Base-by-base conservation (phyloP, 257 asterid genomes). In the Galeopsis tetrahit region DNA sequence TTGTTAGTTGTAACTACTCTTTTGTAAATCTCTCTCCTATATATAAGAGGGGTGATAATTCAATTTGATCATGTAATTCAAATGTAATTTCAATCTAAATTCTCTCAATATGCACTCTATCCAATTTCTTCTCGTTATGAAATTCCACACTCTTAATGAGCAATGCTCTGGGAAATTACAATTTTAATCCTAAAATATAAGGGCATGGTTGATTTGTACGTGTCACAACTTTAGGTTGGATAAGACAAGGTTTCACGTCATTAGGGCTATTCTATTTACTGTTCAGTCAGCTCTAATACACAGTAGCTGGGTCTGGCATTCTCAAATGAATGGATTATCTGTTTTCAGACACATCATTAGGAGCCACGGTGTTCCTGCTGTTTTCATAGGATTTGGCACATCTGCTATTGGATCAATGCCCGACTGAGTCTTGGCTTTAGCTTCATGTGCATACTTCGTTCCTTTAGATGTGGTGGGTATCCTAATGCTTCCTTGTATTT, bases 201-300 rank as follows among this genome's bases (percentile, higher is more conserved):
- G 55, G 4, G 69, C 34, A 33, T 70, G 21, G 48, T 59, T 75
- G 64, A 36, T 63, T 33, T 60, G 61, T 63, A 59, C 43, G 65
- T 67, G 53, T 57, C 75, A 36, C n/a, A 63, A 70, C 56, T 80
- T 77, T 76, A 90, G 97, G 91, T 82, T 93, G 89, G 97, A 93
- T 72, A 90, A 93, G 81, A 82, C 88, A 28, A 84, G 90, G 74
- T 93, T 93, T 78, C 98, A 93, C 44, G 44, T 86, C 15, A 85
- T 82, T 51, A 96, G 98, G 67, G 98, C 98, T n/a, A 78, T 90
- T 74, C 91, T 93, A 33, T 93, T 93, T 71, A 93, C 98, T 40
- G 85, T 69, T 39, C 98, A 93, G 82, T 87, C 95, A 2, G 96
- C 96, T 32, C 77, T 93, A 72, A 85, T 90, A 76, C 98, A 90